Base-by-base conservation (phyloP, 495 filamentous ascomycete genomes). In the Rostrohypoxylon terebratum region DNA sequence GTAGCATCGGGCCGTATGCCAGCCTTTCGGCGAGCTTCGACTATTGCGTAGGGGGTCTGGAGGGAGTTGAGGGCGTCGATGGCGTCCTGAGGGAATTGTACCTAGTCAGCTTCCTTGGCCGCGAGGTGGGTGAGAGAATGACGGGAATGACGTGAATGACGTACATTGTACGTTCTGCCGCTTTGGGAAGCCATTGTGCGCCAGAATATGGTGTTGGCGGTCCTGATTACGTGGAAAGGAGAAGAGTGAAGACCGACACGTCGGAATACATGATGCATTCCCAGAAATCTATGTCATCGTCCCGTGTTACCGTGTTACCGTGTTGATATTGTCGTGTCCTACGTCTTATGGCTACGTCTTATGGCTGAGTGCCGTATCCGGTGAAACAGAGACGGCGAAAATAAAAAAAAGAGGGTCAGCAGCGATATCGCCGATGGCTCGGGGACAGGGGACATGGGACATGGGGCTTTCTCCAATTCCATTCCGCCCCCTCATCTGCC, bases 31-130 rank as follows among this genome's bases (percentile, higher is more conserved):
- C 95, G 88, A 58, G 89, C 87, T 66, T 97, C 88, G 36, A 98
- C 87, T 50, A 92, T 85, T 45, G 89, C 85, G 78, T 90, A 94
- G 64, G 97, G 97, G 16, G 92, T 92, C 76, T 98, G 96, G 36
- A 97, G 85, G 16, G 93, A 90, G 77, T 99, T 99, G 78, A 99
- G 90, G 25, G 93, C 87, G 60, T 90, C 84, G 66, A 99, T 88
- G 16, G 96, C 96, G 81, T 93, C 93, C 90, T 93, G 74, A 60
- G 63, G 40, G 55, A 67, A 63, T 63, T 51, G n/a, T n/a, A n/a
- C n/a, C 58, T 58, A 4, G 65, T 75, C 57, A 74, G 71, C 66
- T 23, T 42, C 28, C 1, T 64, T 23, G 16, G 23, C 44, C 33
- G 42, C 20, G 21, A 7, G 48, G 13, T 14, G 47, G 10, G 47